Evolutionary conservation across 2,329 filamentous ascomycete species (phyloP).

Genomic region (Rhytidhysteron rufulum): DNA sequence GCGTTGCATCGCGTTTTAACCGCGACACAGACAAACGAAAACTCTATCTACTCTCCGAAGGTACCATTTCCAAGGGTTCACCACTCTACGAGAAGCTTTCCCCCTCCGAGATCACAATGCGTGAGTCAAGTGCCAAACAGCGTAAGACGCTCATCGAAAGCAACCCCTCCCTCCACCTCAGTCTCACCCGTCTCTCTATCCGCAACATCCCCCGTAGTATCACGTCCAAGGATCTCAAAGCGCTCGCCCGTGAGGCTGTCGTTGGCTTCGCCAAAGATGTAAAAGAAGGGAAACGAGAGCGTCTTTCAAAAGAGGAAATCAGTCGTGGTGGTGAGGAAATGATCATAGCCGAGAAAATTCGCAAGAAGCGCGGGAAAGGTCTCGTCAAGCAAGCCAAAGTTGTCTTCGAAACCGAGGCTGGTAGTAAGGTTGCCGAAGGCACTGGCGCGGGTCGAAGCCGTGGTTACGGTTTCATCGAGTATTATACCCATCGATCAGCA

Average conservation of each 20-base stretch:
- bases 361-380: slow-evolving; percentile 79
- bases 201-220: slow-evolving; percentile 86
- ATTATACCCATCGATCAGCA: slow-evolving; percentile 87
- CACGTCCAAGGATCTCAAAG: slow-evolving; percentile 83
- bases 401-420: slow-evolving; percentile 83
- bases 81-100: slow-evolving; percentile 73
- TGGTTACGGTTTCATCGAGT: slow-evolving; percentile 97
- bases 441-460: slow-evolving; percentile 77
- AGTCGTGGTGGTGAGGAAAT: slow-evolving; percentile 75
- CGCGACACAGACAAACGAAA: slow-evolving; percentile 83
- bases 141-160: slow-evolving; percentile 85
- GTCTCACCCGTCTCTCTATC: slow-evolving; percentile 82
- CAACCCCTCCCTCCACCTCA: slow-evolving; percentile 86
- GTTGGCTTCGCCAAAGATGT: slow-evolving; percentile 92
- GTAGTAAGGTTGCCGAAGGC: slow-evolving; percentile 75
- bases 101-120: slow-evolving; percentile 77
- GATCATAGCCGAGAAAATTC: slow-evolving; percentile 71
- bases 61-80: slow-evolving; percentile 73
- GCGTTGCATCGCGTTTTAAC: slow-evolving; percentile 58
- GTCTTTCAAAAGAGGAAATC: slow-evolving; percentile 86
- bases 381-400: slow-evolving; percentile 92
- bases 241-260: slow-evolving; percentile 83
- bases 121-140: slow-evolving; percentile 81
- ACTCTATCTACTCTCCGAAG: slow-evolving; percentile 83
- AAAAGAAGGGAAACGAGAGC: slow-evolving; percentile 69